Percentiles rank a stretch among this genome's conserved stretches.
Evolutionary conservation across 148 eudicot genomes (phyloP).

Genomic region (Camellia japonica): DNA sequence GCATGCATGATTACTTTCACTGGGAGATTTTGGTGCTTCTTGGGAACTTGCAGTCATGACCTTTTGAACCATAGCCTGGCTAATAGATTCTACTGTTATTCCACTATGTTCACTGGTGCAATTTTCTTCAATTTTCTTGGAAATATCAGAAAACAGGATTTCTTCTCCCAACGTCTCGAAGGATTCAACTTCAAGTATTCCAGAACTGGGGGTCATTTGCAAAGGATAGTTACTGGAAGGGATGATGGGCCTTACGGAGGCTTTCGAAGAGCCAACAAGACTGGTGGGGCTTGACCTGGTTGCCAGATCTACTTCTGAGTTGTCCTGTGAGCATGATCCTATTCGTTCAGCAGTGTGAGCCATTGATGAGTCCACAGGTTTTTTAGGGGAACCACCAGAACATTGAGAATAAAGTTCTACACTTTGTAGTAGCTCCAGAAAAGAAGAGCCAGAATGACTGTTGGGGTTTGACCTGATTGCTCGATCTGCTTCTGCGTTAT

Average conservation of each 20-base stretch:
- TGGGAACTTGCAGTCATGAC: slow-evolving; percentile 23
- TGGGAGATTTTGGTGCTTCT: slow-evolving; percentile 27
- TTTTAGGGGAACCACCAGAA: slow-evolving; percentile 54
- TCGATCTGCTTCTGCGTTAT: slow-evolving; percentile 34
- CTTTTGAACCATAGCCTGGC: slow-evolving; percentile 30
- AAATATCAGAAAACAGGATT: slow-evolving; percentile 31
- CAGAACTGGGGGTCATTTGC: slow-evolving; percentile 16
- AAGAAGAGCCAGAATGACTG: slow-evolving; percentile 37
- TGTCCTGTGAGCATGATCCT: slow-evolving; percentile 35
- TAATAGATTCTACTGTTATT: slow-evolving; percentile 47
- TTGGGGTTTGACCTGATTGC: slow-evolving; percentile 25
- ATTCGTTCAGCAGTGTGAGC: slow-evolving; percentile 32
- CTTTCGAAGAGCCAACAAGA: slow-evolving; percentile 21
- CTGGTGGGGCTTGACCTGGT: slow-evolving; percentile 24
- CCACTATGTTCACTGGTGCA: slow-evolving; percentile 53
- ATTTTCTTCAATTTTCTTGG: slow-evolving; percentile 40
- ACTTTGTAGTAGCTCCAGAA: slow-evolving; percentile 52
- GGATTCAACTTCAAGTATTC: slow-evolving; percentile 25
- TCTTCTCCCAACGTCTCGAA: slow-evolving; percentile 35
- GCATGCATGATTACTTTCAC: slow-evolving; percentile 28
- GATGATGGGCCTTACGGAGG: slow-evolving; percentile 16
- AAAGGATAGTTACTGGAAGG: slow-evolving; percentile 21
- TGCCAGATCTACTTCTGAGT: slow-evolving; percentile 33
- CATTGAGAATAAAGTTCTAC: slow-evolving; percentile 54
- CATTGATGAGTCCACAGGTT: slow-evolving; percentile 39